Evolutionary conservation across 129 eudicot genomes (phyloP), one percentile per base, ranked within the genome.

Genomic region (Escallonia herrerae): DNA sequence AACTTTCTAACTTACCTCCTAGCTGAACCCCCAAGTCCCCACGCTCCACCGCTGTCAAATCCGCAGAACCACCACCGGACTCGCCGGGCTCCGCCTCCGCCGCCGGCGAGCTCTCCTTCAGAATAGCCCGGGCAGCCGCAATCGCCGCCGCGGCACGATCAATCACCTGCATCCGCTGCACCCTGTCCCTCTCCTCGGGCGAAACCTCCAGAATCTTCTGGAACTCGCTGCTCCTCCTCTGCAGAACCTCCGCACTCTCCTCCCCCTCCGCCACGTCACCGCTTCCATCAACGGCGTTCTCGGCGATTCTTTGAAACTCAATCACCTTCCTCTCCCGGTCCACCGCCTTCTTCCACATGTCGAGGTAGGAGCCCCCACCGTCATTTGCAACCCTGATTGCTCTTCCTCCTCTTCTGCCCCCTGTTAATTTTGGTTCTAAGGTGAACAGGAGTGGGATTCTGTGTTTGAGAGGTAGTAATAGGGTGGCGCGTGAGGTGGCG

Each of bases 111-210:
- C 43, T 60, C 64, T 81, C 96, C 64, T 67, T 78, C 5, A 93
- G 56, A 73, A 87, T 63, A 3, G 95, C 84, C 8, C 70, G 72
- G 3, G 95, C 91, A 8, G 95, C 96, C 3, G 98, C 91, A 51
- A 93, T 83, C 5, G 98, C 98, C 13, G 96, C 98, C 11, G 90
- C 87, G 2, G 98, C 98, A 10, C 98, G 87, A 83, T 93, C 96
- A 69, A 93, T 81, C 6, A 93, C 83, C 83, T 88, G 98, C 79
- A 80, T 83, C 43, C 95, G 76, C 89, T 93, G 98, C 3, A 82
- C 66, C 47, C 82, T 75, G 72, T 93, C 98, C 67, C 98, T 83
- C 65, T 86, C 91, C 64, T 93, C 96, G 7, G 49, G 50, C 3
- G 95, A 66, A 76, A 93, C 91, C 71, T 86, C 80, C 3, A 93